Evolutionary conservation across 106 monocot genomes (phyloP), one percentile per base, ranked within the genome.

Genomic region (Dioscorea alata): DNA sequence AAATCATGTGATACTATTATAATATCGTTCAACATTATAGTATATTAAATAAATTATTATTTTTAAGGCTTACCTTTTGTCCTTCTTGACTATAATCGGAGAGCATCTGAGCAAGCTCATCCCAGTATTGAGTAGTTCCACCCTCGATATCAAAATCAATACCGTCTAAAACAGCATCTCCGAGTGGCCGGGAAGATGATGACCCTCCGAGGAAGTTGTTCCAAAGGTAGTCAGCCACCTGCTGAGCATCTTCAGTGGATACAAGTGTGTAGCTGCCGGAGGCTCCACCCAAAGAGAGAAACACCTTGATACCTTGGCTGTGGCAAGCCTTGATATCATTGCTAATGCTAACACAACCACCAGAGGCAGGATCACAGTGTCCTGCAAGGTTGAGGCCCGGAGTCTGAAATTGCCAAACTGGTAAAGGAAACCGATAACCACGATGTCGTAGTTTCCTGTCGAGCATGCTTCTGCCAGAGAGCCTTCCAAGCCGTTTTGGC

Each of bases 401-500:
- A n/a, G n/a, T n/a, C n/a, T n/a, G n/a, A n/a, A n/a, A n/a, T n/a
- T n/a, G n/a, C n/a, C n/a, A n/a, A n/a, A n/a, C n/a, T n/a, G n/a
- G n/a, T n/a, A n/a, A n/a, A n/a, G n/a, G n/a, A n/a, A n/a, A n/a
- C n/a, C n/a, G n/a, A n/a, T n/a, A n/a, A n/a, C n/a, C n/a, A n/a
- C n/a, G n/a, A n/a, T n/a, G n/a, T n/a, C n/a, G n/a, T n/a, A n/a
- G n/a, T n/a, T n/a, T n/a, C n/a, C n/a, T n/a, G n/a, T n/a, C n/a
- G n/a, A n/a, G n/a, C n/a, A n/a, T n/a, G n/a, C n/a, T n/a, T n/a
- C n/a, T n/a, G n/a, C n/a, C 17, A 90, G 80, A 62, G 70, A 73
- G 42, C 86, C 86, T 67, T 90, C 90, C 56, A 57, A 61, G 69
- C 73, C 86, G 76, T 90, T 83, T 76, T 90, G 90, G 32, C 90